Evolutionary conservation across 495 filamentous ascomycete species (phyloP), one percentile per base, ranked within the genome.

Genomic region (Neurospora sp.): DNA sequence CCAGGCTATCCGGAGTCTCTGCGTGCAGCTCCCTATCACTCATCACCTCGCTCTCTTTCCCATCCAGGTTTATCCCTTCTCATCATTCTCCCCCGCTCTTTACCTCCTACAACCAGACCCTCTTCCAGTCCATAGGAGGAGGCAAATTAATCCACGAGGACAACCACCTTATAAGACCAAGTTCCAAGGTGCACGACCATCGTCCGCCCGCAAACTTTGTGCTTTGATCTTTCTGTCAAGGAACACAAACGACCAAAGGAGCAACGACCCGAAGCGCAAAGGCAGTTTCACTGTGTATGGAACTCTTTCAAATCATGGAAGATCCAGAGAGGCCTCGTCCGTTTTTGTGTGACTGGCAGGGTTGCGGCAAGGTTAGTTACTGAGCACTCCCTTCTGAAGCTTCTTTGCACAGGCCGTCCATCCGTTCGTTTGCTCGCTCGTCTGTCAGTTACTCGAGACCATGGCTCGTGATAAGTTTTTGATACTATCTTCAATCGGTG

Each of bases 261-360:
- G 53, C 53, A 66, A 37, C 53, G 53, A 66, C 53, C 53, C 53
- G 53, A 66, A 66, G 53, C 53, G 53, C 53, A 66, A 66, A 66
- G 53, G 53, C 53, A 66, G 27, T 66, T 66, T 35, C 53, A 66
- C 31, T 66, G 18, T 66, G 53, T 35, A 66, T 66, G 53, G 53
- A 66, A 66, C 53, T 66, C 53, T 66, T 66, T 35, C 53, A 66
- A 66, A 66, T 66, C 53, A 66, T 66, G 53, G 53, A 66, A 66
- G 53, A 66, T 35, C 53, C 53, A 37, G 53, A 66, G 53, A 66
- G 53, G 31, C 53, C 83, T 79, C 84, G 86, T 73, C 84, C 85
- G 20, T 88, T 87, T 76, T 77, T 82, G 80, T 88, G 87, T 78
- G 82, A 85, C 74, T 88, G 85, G 86, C 75, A 82, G 74, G 73